Evolutionary conservation across 2,329 filamentous ascomycete genomes (phyloP), one percentile per base, ranked within the genome.

Genomic region (Fusarium sp.): DNA sequence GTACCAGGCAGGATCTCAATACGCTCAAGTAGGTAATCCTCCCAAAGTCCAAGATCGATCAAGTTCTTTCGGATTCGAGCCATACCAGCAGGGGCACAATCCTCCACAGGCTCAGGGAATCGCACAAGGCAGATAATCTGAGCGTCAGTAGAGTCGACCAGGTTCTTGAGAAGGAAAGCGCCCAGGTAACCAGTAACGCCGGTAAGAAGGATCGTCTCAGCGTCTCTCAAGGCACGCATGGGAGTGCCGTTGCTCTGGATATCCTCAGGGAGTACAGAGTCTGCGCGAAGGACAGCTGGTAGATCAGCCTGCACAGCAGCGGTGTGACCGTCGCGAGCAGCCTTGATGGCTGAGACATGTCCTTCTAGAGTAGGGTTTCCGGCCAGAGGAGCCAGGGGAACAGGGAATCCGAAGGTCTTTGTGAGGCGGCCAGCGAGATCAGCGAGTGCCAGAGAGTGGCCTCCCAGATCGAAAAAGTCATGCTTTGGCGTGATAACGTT

Each of bases 381-480:
- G 3, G 90, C 91, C 15, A 95, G 85, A 43, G 89, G 88, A 51
- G 85, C 87, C 19, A 94, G 84, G 4, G 91, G 89, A 2, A 95
- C 86, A 1, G 89, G 86, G 75, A 94, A 92, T 6, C 91, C 91
- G 72, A 93, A 93, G 0, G 85, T 85, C 60, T 87, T 87, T 0
- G 90, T 88, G 15, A 94, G 76, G 33, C 88, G 87, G 25, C 88
- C 88, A n/a, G 92, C 88, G 25, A 95, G 83, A 62, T 93, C 90
- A 1, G 92, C 92, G n/a, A 95, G 85, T 3, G 88, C 88, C 53
- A 95, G 80, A 0, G 91, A 94, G 77, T 95, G 92, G 0, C 92
- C 92, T 35, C 92, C 92, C 3, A 95, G 81, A 62, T 94, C 92
- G 75, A 94, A 95, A 78, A 95, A 95, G 76, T 89, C 90, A 75